phyloP scores from a whole-genome alignment of 129 eudicot genomes.

The Ambrosia artemisiifolia region DNA sequence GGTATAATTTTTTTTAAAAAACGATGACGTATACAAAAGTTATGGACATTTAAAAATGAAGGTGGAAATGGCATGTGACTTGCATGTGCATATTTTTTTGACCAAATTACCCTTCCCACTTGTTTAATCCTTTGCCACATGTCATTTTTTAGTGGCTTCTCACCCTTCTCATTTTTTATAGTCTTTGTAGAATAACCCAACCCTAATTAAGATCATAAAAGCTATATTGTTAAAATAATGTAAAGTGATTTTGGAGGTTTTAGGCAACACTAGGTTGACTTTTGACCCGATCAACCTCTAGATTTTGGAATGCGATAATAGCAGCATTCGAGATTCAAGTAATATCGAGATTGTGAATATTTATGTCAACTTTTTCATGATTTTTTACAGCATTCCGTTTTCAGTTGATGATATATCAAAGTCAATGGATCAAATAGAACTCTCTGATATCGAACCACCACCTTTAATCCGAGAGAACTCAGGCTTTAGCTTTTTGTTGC shows the following conservation, averaged over 20 bases:
- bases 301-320: neutral
- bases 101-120: no score
- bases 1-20: no score
- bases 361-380: neutral
- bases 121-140: no score
- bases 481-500: conserved; percentile 81
- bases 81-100: no score
- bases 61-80: no score
- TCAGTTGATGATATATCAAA: conserved; percentile 94
- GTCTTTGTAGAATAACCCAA: no score
- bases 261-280: neutral
- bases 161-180: no score
- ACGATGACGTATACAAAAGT: no score
- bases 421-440: conserved; percentile 83
- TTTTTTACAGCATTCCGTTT: conserved; percentile 72
- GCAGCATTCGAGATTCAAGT: neutral
- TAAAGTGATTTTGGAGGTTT: neutral
- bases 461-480: conserved; percentile 61
- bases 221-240: neutral
- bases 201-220: neutral
- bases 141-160: no score
- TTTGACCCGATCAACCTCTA: no score
- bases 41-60: no score
- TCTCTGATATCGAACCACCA: conserved; percentile 74
- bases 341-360: neutral